Evolutionary conservation across 2,329 filamentous ascomycete species (phyloP).

Genomic region (Curvularia eragrostidis): DNA sequence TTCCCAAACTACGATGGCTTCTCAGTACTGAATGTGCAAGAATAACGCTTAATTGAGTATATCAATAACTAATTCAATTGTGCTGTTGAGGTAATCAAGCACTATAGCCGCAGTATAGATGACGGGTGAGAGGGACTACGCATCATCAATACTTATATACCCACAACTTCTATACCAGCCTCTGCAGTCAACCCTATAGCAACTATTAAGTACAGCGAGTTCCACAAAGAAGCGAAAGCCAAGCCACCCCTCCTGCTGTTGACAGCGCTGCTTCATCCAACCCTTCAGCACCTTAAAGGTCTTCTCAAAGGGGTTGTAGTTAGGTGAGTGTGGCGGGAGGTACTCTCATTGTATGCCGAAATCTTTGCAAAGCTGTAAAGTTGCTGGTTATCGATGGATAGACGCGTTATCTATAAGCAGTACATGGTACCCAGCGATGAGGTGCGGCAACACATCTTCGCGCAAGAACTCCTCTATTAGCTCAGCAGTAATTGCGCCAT

Average conservation of each 20-base stretch:
- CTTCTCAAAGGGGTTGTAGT: slow-evolving; percentile 22
- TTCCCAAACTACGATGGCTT: too few relatives aligned
- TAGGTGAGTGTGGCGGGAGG: slow-evolving; percentile 18
- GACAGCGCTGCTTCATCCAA: neutral
- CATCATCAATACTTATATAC: neutral
- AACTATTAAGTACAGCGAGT: neutral
- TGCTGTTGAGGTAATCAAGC: too few relatives aligned
- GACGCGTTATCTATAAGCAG: neutral
- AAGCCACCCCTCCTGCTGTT: neutral
- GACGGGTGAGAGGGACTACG: neutral
- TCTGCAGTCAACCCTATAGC: neutral
- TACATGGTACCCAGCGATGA: neutral
- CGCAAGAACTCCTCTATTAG: slow-evolving; percentile 7
- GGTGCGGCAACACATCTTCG: slow-evolving; percentile 1
- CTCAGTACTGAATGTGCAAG: too few relatives aligned
- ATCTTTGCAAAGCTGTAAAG: neutral
- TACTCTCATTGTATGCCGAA: slow-evolving; percentile 13
- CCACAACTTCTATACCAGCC: neutral
- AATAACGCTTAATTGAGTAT: too few relatives aligned
- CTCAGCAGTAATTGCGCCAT: slow-evolving; percentile 10
- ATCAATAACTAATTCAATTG: too few relatives aligned
- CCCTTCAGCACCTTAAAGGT: slow-evolving; percentile 18
- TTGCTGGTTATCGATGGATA: neutral
- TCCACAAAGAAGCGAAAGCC: neutral
- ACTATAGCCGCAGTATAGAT: too few relatives aligned